Evolutionary conservation across 1,139 yeast species (phyloP), one percentile per base, ranked within the genome.

Genomic region (Geotrichum europaeum): DNA sequence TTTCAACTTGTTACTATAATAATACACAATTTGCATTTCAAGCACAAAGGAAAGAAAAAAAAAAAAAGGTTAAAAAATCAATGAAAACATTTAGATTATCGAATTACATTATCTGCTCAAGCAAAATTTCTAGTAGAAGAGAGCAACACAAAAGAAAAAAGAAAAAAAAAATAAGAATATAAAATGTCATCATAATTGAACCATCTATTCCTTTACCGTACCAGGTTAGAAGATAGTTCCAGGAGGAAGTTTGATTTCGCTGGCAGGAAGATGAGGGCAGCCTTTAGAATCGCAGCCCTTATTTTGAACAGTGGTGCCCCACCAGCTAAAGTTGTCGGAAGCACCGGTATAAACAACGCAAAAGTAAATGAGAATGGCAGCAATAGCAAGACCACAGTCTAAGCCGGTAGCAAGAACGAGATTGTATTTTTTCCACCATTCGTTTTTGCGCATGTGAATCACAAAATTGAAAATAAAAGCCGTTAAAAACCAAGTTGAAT

Each of bases 381-480:
- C 34, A 86, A 82, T 49, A 83, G 81, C 59, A 67, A 61, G 75
- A 69, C 61, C 61, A 40, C 51, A 65, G 70, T 64, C 50, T 63
- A 67, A 6, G 65, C 72, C 67, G 75, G 67, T 62, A 70, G 68
- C 66, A 77, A 71, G 71, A 79, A 76, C 49, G 87, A 62, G 77
- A 87, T 62, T 85, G 90, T 76, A 88, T 95, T 63, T 79, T 87
- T 67, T 84, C 91, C 60, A 94, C 95, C 76, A 81, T 10, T 34
- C 30, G 13, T 32, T 25, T 9, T 47, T n/a, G 64, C 70, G 71
- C 60, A 72, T 72, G 66, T 76, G 76, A 56, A 78, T 65, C 63
- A 68, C 73, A 68, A 68, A 78, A 62, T 77, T 77, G 68, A 77
- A 78, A 40, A 70, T 65, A 49, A 78, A 68, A 59, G 80, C 76